Percentiles rank a stretch among this genome's conserved stretches.
Evolutionary conservation across 1,139 yeast genomes (phyloP).

Genomic region (Hyphopichia buzzinii): DNA sequence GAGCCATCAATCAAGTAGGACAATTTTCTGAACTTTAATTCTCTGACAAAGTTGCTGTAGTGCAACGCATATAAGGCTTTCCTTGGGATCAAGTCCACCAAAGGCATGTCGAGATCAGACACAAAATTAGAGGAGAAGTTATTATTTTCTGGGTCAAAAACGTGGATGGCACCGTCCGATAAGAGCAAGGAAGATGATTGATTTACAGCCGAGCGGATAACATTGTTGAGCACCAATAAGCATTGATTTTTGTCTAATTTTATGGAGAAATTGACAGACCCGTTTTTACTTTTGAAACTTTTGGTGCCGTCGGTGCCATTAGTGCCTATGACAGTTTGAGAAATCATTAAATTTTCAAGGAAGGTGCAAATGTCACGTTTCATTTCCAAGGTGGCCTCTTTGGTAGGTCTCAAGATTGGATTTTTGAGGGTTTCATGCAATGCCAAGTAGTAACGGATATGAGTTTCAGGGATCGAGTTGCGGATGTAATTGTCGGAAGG

Average conservation of each 20-base stretch:
- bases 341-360: conserved; percentile 25
- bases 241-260: neutral
- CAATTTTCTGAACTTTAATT: conserved; percentile 63
- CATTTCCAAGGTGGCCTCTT: conserved; percentile 33
- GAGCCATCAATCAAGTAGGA: conserved; percentile 55
- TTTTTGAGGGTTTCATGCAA: conserved; percentile 21
- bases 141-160: conserved; percentile 31
- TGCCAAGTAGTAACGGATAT: conserved; percentile 30
- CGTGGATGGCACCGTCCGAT: conserved; percentile 63
- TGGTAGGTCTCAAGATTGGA: conserved; percentile 22
- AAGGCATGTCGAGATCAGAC: conserved; percentile 21
- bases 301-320: conserved; percentile 23
- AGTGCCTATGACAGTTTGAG: conserved; percentile 28
- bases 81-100: conserved; percentile 58
- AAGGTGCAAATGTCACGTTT: conserved; percentile 26
- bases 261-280: conserved; percentile 1
- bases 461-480: conserved; percentile 25
- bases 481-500: conserved; percentile 33
- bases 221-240: conserved; percentile 1
- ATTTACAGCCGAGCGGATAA: neutral
- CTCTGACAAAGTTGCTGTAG: conserved; percentile 66
- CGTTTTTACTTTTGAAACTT: conserved; percentile 9
- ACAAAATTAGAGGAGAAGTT: conserved; percentile 31
- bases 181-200: conserved; percentile 22
- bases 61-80: conserved; percentile 73